Evolutionary conservation across 2,329 filamentous ascomycete species (phyloP), one percentile per base, ranked within the genome.

Genomic region (Neofusicoccum umdonicola): DNA sequence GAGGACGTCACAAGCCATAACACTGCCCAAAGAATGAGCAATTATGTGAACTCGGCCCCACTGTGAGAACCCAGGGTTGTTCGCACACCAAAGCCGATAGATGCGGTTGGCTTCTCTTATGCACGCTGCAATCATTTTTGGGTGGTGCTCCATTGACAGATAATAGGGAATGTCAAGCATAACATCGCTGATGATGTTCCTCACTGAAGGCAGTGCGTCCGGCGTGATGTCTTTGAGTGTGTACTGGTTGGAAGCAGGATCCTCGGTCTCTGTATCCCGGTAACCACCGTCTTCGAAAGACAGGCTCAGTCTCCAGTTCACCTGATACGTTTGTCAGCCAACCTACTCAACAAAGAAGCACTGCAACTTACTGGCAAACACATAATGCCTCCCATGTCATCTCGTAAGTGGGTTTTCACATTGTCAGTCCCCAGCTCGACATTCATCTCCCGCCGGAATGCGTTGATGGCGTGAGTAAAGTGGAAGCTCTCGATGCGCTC

Each of bases 161-260:
- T 98, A 99, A 74, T 97, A 98, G 0, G 95, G 95, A 57, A 99
- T 94, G 74, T 99, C 95, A 57, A 98, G 89, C 92, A 99, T 97
- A 70, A 99, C 92, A 75, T 99, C 95, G 47, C 91, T 96, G 67
- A 99, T 96, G 74, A 99, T 88, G 72, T 90, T 92, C 51, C 95
- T 89, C 8, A 99, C 90, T 0, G 92, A 93, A 0, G 94, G 93
- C 35, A 99, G 91, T 0, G 92, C 95, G 47, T 89, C 86, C 1
- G 93, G 93, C 4, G 96, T 97, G 69, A 99, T 97, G 70, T 98
- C 93, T 70, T 93, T 90, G 13, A 99, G 82, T 0, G 83, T 82
- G 72, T 87, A 92, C 41, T 85, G 80, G 44, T 89, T 88, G 37
- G 87, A 82, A 3, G 84, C 80, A 2, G 84, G 82, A 63, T 88